These are phyloP conservation scores for Trichoderma koningiopsis DNA, from an alignment of 2,329 filamentous ascomycete species.

Conservation along the genomic window DNA sequence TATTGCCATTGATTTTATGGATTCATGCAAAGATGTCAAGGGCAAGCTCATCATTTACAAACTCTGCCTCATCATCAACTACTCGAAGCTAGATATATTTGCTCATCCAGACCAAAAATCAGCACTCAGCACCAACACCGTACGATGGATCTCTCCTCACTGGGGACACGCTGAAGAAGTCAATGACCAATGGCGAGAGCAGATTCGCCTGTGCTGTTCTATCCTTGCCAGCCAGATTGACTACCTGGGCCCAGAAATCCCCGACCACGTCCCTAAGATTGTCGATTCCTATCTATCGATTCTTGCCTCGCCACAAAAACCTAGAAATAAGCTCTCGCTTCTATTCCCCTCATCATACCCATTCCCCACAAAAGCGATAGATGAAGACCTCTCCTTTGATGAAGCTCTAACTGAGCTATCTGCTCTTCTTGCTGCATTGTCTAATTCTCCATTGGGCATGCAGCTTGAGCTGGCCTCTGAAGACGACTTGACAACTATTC, in stretches of 20 bases:
- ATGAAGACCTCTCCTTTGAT: slow-evolving; percentile 67
- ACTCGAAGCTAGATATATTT: slow-evolving; percentile 81
- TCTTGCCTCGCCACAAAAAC: slow-evolving; percentile 54
- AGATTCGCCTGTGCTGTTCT: slow-evolving; percentile 90
- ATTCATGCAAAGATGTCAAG: slow-evolving; percentile 83
- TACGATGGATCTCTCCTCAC: slow-evolving; percentile 88
- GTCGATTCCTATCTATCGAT: slow-evolving; percentile 86
- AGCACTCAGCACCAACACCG: slow-evolving; percentile 76
- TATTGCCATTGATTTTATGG: slow-evolving; percentile 90
- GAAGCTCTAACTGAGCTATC: slow-evolving; percentile 88
- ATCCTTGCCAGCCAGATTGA: slow-evolving; percentile 85
- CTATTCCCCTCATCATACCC: slow-evolving; percentile 90
- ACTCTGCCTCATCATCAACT: slow-evolving; percentile 88
- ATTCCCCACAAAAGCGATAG: slow-evolving; percentile 73
- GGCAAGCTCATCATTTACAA: slow-evolving; percentile 93
- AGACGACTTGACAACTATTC: slow-evolving; percentile 71
- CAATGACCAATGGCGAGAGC: slow-evolving; percentile 86
- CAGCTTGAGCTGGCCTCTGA: slow-evolving; percentile 71
- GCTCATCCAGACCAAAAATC: slow-evolving; percentile 73
- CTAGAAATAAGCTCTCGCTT: slow-evolving; percentile 73
- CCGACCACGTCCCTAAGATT: slow-evolving; percentile 87
- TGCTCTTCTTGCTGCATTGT: slow-evolving; percentile 80
- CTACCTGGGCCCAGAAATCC: slow-evolving; percentile 76
- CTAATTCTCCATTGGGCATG: slow-evolving; percentile 70
- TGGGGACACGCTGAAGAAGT: slow-evolving; percentile 78